A percentile compares a stretch with the other conserved stretches of the same genome.
phyloP scores from a whole-genome alignment of 371 early-diverging fungal species.

The Mortierella sp. region DNA sequence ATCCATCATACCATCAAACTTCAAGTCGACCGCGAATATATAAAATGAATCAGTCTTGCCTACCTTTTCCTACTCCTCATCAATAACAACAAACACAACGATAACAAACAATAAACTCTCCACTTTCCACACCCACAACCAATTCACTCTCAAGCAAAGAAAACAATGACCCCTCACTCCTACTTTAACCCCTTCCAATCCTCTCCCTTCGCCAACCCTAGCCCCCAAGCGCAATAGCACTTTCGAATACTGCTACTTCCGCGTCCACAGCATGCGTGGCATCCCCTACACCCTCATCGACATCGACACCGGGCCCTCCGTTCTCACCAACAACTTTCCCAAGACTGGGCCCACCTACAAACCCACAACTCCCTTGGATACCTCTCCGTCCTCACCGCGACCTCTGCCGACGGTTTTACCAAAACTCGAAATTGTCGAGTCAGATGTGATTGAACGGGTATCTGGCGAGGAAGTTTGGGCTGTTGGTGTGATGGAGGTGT shows the following conservation, averaged over 20 bases:
- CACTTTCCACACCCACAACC: neutral
- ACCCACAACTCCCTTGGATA: constrained; percentile 28
- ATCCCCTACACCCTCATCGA: constrained; percentile 3
- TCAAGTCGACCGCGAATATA: neutral
- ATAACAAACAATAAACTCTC: neutral
- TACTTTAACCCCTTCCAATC: constrained; percentile 23
- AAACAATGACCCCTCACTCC: constrained; percentile 18
- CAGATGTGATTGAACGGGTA: constrained; percentile 48
- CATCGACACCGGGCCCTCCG: neutral
- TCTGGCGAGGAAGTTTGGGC: constrained; percentile 35
- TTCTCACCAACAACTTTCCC: neutral
- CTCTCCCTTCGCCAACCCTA: constrained; percentile 14
- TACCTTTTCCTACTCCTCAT: neutral
- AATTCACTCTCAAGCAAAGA: neutral
- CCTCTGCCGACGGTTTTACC: constrained; percentile 24
- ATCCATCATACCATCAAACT: neutral
- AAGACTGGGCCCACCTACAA: constrained; percentile 26
- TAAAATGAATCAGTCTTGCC: neutral
- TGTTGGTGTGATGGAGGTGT: constrained; percentile 13
- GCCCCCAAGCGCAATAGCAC: constrained; percentile 13
- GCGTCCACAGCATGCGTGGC: constrained; percentile 19
- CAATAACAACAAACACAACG: neutral
- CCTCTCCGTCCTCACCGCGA: constrained; percentile 33
- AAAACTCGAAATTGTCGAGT: constrained; percentile 26
- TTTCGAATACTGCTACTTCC: constrained; percentile 32